A percentile compares a stretch with the other conserved stretches of the same genome.
Conservation (phyloP, 495 filamentous ascomycete genomes). For the Lasiosphaeria miniovina region DNA sequence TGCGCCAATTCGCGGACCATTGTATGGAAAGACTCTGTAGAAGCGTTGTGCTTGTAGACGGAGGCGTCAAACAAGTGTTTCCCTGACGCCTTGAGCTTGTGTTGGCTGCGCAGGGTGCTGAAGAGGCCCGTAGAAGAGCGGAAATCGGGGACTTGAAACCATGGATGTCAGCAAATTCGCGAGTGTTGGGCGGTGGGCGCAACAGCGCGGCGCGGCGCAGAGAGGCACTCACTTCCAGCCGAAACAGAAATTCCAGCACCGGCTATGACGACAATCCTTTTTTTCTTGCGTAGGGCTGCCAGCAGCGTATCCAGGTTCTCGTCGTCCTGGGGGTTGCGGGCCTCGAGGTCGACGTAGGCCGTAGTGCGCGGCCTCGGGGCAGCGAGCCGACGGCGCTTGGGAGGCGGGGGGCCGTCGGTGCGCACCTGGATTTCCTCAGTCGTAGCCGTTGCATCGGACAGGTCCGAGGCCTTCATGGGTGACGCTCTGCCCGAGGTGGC, state of each 20-base stretch:
- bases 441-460: conserved; percentile 34
- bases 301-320: conserved; percentile 63
- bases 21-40: conserved; percentile 86
- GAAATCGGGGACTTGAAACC: conserved; percentile 81
- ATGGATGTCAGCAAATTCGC: conserved; percentile 21
- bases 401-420: conserved; percentile 63
- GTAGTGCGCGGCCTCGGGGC: conserved; percentile 71
- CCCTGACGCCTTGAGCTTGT: conserved; percentile 88
- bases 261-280: conserved; percentile 94
- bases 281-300: conserved; percentile 76
- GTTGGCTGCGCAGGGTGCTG: conserved; percentile 72
- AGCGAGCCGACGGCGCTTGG: conserved; percentile 69
- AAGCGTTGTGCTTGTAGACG: conserved; percentile 85
- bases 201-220: background rate
- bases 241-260: conserved; percentile 96
- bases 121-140: conserved; percentile 88
- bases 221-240: conserved; percentile 75
- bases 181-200: background rate
- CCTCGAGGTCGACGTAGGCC: conserved; percentile 67
- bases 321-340: conserved; percentile 40
- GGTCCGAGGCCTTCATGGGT: conserved; percentile 34
- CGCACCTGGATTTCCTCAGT: conserved; percentile 44
- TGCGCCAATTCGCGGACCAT: conserved; percentile 89
- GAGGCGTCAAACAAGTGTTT: conserved; percentile 97
- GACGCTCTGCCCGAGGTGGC: conserved; percentile 41